These are phyloP conservation scores for Candida glucosophila DNA, from an alignment of 1,139 yeast genomes.

Conservation along the genomic window DNA sequence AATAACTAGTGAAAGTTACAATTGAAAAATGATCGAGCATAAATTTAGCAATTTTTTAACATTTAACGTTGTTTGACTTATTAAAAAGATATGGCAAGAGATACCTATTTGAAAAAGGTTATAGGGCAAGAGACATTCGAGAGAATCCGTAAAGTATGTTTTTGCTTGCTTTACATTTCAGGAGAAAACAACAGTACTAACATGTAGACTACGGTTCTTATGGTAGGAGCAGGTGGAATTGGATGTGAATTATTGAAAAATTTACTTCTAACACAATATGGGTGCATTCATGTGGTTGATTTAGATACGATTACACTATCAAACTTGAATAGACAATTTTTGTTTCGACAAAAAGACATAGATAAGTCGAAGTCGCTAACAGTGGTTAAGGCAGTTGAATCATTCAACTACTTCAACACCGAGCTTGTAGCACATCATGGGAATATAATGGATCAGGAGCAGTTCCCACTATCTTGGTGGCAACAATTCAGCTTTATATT, in stretches of 20 bases:
- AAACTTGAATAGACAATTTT: conserved; percentile 86
- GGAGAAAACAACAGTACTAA: conserved; percentile 2
- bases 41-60: too few relatives aligned
- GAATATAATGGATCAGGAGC: conserved; percentile 69
- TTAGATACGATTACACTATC: conserved; percentile 89
- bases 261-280: conserved; percentile 73
- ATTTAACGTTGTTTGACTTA: too few relatives aligned
- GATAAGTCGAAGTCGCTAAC: conserved; percentile 78
- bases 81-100: conserved; percentile 34
- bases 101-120: conserved; percentile 34
- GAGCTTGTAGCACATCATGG: conserved; percentile 76
- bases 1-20: too few relatives aligned
- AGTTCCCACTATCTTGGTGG: conserved; percentile 79
- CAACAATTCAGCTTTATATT: conserved; percentile 65
- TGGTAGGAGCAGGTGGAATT: conserved; percentile 99
- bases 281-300: conserved; percentile 87
- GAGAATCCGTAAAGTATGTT: conserved; percentile 15
- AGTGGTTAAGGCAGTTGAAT: conserved; percentile 72
- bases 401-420: conserved; percentile 64
- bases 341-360: conserved; percentile 80
- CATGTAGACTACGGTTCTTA: conserved; percentile 49
- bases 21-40: too few relatives aligned
- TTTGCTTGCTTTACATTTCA: conserved; percentile 1
- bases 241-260: conserved; percentile 94
- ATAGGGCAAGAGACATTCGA: conserved; percentile 31